These are phyloP conservation scores for Limtongia smithiae DNA, from an alignment of 805 yeast species.

Conservation along the genomic window DNA sequence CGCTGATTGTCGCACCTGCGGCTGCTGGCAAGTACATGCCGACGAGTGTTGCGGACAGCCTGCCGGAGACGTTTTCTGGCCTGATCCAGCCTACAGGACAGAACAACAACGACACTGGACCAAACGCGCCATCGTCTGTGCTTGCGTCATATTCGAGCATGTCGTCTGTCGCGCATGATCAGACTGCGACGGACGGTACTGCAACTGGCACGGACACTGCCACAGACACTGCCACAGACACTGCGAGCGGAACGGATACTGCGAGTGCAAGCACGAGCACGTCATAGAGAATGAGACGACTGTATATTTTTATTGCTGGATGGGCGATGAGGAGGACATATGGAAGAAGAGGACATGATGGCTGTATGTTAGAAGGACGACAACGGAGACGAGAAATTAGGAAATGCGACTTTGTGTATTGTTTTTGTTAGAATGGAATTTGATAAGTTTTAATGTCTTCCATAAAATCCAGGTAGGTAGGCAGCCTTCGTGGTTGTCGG, in stretches of 20 bases:
- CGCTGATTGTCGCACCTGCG: conserved; percentile 86
- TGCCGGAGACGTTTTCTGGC: conserved; percentile 44
- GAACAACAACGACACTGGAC: conserved; percentile 80
- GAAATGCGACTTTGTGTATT: too few relatives aligned
- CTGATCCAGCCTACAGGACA: conserved; percentile 85
- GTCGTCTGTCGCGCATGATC: conserved; percentile 20
- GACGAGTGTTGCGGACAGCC: conserved; percentile 37
- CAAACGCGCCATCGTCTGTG: conserved; percentile 45
- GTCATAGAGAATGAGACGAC: not conserved
- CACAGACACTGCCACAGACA: too few relatives aligned
- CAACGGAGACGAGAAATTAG: too few relatives aligned
- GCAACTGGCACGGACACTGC: too few relatives aligned
- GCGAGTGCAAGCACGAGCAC: conserved; percentile 1
- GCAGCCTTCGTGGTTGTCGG: too few relatives aligned
- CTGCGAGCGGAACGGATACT: too few relatives aligned
- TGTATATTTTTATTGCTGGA: not conserved
- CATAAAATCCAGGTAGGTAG: too few relatives aligned
- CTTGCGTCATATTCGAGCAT: conserved; percentile 38
- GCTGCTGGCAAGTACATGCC: conserved; percentile 52
- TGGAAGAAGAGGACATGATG: not conserved
- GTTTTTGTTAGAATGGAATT: too few relatives aligned
- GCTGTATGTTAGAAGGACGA: too few relatives aligned
- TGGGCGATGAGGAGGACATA: not conserved
- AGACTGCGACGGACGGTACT: conserved; percentile 3
- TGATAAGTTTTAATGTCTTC: too few relatives aligned